A percentile compares a stretch with the other conserved stretches of the same genome.
These are phyloP conservation scores for Cladosporium phlei DNA, from an alignment of 2,329 filamentous ascomycete species.

Conservation along the genomic window DNA sequence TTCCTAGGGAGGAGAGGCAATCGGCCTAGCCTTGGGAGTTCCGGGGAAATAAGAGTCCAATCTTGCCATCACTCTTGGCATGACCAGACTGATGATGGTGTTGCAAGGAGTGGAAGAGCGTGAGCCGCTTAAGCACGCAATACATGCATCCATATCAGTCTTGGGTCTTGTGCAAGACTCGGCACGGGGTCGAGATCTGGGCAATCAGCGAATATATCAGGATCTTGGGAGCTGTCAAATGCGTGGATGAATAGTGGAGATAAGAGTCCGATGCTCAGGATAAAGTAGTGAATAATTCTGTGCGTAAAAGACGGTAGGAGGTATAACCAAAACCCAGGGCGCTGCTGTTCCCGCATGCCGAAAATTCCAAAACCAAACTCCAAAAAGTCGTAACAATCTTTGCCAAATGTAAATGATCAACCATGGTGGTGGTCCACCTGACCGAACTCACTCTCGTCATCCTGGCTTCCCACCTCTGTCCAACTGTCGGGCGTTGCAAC, in stretches of 20 bases:
- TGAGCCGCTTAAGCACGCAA: not conserved
- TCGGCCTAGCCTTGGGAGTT: not conserved
- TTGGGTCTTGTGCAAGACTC: not conserved
- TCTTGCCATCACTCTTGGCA: not conserved
- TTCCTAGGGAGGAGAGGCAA: no score
- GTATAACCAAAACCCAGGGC: no score
- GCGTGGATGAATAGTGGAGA: no score
- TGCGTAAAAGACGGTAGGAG: no score
- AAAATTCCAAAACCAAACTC: not conserved
- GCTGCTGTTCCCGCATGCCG: no score
- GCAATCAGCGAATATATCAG: not conserved
- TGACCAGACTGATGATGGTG: constrained; percentile 3
- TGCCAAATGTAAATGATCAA: not conserved
- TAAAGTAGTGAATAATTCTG: no score
- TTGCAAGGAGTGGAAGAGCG: not conserved
- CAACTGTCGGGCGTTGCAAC: constrained; percentile 34
- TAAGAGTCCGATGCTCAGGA: no score
- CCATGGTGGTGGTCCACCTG: not conserved
- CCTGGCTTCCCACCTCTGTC: constrained; percentile 34
- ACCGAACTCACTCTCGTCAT: constrained; percentile 29
- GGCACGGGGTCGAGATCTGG: constrained; percentile 2
- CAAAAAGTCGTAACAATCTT: constrained; percentile 1
- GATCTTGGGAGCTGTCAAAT: no score
- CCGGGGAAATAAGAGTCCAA: not conserved
- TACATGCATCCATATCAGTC: not conserved